Evolutionary conservation across 306 rosid genomes (phyloP).

Genomic region (Prunus mume): DNA sequence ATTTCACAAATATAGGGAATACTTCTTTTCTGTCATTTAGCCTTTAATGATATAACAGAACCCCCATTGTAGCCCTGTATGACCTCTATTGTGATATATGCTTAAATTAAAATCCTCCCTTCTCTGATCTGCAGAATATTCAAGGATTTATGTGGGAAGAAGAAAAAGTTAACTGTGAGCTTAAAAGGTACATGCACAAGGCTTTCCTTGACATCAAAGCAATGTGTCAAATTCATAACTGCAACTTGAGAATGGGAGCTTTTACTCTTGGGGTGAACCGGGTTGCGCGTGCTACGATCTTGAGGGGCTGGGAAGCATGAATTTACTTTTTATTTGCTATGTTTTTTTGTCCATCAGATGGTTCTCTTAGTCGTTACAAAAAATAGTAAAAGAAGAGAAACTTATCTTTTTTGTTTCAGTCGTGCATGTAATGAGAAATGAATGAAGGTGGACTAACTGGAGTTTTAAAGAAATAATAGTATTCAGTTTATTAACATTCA

Average conservation of each 20-base stretch:
- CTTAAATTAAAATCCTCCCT: neutral
- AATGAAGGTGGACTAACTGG: neutral
- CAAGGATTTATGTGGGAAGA: conserved; percentile 91
- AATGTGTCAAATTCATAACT: conserved; percentile 59
- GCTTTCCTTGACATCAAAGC: conserved; percentile 57
- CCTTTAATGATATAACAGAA: no score
- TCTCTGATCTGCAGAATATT: conserved; percentile 49
- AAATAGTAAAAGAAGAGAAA: neutral
- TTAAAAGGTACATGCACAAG: conserved; percentile 60
- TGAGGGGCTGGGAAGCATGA: conserved; percentile 78
- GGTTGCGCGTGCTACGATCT: conserved; percentile 63
- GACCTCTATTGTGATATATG: neutral
- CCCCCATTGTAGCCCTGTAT: neutral
- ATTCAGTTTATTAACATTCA: neutral
- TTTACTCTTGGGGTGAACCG: conserved; percentile 68
- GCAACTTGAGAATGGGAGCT: conserved; percentile 74
- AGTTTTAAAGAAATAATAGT: conserved; percentile 3
- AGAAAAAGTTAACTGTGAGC: conserved; percentile 55
- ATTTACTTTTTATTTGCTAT: neutral
- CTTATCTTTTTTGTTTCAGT: neutral
- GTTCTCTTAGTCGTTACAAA: neutral
- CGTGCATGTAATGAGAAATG: neutral
- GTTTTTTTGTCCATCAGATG: conserved; percentile 4
- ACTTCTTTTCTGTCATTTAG: neutral
- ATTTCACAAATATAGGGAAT: no score